Conservation (phyloP, 2,329 filamentous ascomycete species). For the Fusarium austroafricanum region DNA sequence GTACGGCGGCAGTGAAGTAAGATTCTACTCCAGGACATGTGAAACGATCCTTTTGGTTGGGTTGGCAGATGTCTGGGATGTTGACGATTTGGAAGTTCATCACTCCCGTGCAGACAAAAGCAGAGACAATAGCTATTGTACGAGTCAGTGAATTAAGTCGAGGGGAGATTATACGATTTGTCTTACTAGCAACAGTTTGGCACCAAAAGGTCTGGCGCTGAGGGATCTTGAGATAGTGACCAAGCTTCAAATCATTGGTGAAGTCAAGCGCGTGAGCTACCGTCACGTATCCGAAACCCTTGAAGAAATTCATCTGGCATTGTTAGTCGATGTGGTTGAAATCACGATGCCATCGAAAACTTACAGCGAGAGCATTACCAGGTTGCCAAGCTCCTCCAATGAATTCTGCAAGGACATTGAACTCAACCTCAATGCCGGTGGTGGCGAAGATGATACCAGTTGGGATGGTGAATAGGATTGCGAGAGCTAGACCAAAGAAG, state of each 20-base stretch:
- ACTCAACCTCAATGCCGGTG: conserved; percentile 56
- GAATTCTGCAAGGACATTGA: conserved; percentile 61
- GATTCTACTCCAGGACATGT: conserved; percentile 54
- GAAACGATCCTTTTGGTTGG: conserved; percentile 51
- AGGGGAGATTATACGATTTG: no score
- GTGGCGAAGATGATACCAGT: conserved; percentile 59
- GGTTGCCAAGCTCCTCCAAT: conserved; percentile 58
- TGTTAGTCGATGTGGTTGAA: neutral
- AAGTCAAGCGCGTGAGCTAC: conserved; percentile 53
- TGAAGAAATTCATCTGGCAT: conserved; percentile 58
- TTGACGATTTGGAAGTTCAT: conserved; percentile 53
- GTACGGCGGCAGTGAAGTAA: conserved; percentile 55
- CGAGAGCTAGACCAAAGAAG: conserved; percentile 57
- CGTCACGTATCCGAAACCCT: conserved; percentile 55
- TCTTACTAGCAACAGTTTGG: conserved; percentile 49
- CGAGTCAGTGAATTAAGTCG: neutral
- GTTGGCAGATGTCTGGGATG: conserved; percentile 53
- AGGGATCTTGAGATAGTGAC: conserved; percentile 60
- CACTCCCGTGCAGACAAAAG: conserved; percentile 51
- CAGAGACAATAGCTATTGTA: conserved; percentile 47
- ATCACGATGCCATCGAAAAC: fast-evolving
- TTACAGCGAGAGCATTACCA: conserved; percentile 56
- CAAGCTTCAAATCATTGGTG: conserved; percentile 52
- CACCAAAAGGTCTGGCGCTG: conserved; percentile 52
- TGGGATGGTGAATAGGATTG: conserved; percentile 57